Evolutionary conservation across 305 asterid species (phyloP).

Genomic region (Solanum hybrid): DNA sequence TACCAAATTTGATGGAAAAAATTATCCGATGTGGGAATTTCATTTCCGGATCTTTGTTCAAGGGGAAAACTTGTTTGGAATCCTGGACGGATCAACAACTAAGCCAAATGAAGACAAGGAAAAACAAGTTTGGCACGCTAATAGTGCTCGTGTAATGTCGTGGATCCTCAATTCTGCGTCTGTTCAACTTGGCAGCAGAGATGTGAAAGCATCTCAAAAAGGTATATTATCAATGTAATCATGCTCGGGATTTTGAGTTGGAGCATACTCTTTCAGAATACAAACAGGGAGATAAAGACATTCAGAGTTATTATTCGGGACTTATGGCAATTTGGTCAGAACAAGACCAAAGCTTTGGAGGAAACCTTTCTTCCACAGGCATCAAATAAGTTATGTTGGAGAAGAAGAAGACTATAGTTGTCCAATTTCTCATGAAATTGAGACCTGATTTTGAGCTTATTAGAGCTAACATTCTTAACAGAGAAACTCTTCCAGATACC

Average conservation of each 20-base stretch:
- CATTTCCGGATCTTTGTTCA: background rate
- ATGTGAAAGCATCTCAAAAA: background rate
- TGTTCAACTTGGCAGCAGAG: background rate
- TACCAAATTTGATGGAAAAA: background rate
- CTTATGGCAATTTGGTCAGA: no score
- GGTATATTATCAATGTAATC: background rate
- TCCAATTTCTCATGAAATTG: no score
- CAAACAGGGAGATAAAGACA: background rate
- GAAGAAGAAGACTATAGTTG: no score
- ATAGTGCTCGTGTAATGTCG: background rate
- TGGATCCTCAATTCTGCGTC: background rate
- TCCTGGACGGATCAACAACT: background rate
- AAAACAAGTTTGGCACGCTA: background rate
- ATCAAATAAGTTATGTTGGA: no score
- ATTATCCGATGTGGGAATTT: background rate
- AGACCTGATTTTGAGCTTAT: no score
- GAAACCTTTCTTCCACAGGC: no score
- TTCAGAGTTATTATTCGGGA: no score
- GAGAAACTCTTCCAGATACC: no score
- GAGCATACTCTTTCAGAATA: background rate
- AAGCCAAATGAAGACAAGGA: background rate
- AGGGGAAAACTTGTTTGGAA: background rate
- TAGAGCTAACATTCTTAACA: no score
- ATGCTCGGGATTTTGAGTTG: background rate
- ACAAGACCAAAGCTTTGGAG: no score